Base-by-base conservation (phyloP, 2,329 filamentous ascomycete genomes). In the Beauveria asiatica region DNA sequence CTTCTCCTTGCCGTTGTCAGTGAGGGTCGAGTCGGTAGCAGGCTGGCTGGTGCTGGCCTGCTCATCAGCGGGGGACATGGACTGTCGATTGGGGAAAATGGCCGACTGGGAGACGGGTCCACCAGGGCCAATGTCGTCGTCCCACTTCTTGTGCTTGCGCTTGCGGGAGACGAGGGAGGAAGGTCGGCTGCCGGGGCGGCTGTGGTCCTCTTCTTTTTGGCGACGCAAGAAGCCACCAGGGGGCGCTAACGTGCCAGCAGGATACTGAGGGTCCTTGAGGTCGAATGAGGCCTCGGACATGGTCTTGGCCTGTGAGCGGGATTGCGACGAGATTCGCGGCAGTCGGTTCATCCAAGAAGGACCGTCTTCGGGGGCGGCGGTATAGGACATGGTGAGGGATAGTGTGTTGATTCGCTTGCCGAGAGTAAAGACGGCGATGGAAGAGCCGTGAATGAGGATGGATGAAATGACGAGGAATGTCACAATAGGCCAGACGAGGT, bases 331-430 rank as follows among this genome's bases (percentile, higher is more conserved):
- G 65, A 87, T 82, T 70, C 87, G 74, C 5, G 94, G 94, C 48
- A 99, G 78, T 58, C 94, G 83, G 66, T 95, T 94, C 89, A 97
- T 96, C 94, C 94, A 99, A 1, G 86, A 86, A 2, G 92, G 89
- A 0, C 92, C 90, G 41, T 96, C 90, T 60, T 96, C 93, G 55
- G 89, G 89, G 19, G 87, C 92, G 63, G 88, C 85, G 0, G 94
- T 99, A 76, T 97, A 99, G 0, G 94, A 97, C 83, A 99, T 90
- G 59, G 94, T 97, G 62, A 99, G 80, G 1, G 90, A 92, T 65
- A 99, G 76, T 0, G 94, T 97, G 76, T 97, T 97, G 82, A 99
- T 99, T 63, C 90, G 92, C 74, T 97, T 99, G 67, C 94, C 94
- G 1, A 99, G 83, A 0, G 94, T 97, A 68, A 99, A 99, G 9